Base-by-base conservation (phyloP, 1,139 yeast species). In the Pichia sp. region DNA sequence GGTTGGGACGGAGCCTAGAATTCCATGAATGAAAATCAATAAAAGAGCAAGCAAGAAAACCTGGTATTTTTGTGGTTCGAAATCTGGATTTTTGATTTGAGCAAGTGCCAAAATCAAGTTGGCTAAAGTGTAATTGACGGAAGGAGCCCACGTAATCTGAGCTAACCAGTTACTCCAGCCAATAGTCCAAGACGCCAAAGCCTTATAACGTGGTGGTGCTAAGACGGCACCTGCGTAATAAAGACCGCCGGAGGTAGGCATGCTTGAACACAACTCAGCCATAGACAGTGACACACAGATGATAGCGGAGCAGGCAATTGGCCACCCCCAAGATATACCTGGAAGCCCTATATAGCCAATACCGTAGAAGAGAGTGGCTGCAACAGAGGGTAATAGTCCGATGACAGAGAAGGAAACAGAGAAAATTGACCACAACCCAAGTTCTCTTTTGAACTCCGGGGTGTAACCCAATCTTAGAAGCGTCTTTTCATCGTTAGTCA, bases 351-450 rank as follows among this genome's bases (percentile, higher is more conserved):
- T 63, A 71, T 82, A 66, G 68, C 81, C 67, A 23, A 65, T 46
- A 2, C 69, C 64, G 61, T 80, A 80, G 65, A 73, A 73, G 60
- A 76, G 74, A 55, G 79, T 78, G 37, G 82, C 80, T 44, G 77
- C 86, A 57, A 85, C 80, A 12, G 89, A 83, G 1, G 93, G 91
- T 50, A 85, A 73, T 52, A 85, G 72, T 4, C 90, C 87, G 62
- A 85, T 73, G 50, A 85, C 87, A 16, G 87, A 80, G 68, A 85
- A 85, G 13, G 89, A 83, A 25, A 84, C 87, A 40, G 84, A 80
- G 56, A 85, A 78, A 1, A 84, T 77, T 1, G 48, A 23, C 43
- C 44, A 46, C 22, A 39, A 46, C 7, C 28, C 25, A 6, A 37
- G 19, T 8, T 37, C 43, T 37, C 44, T 46, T 22, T 46, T 39